phyloP scores from a whole-genome alignment of 2,329 filamentous ascomycete genomes.

The Trichothecium roseum region DNA sequence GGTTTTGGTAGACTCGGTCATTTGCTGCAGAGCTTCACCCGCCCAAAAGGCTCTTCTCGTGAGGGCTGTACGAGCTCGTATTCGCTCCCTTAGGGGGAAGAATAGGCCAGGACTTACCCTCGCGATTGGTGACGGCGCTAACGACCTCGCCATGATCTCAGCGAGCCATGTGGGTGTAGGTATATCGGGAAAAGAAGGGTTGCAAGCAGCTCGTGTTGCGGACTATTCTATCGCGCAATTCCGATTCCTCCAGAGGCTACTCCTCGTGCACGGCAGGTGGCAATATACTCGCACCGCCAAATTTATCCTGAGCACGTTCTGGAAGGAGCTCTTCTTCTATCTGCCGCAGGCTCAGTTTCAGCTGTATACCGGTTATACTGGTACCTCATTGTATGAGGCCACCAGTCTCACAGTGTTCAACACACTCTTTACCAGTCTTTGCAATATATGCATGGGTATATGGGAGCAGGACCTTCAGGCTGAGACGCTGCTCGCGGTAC shows the following conservation, averaged over 20 bases:
- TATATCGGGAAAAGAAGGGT: conserved; percentile 82
- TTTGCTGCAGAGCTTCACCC: conserved; percentile 85
- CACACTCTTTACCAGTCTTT: conserved; percentile 82
- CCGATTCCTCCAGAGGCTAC: conserved; percentile 71
- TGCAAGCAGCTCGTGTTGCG: conserved; percentile 81
- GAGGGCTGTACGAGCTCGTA: conserved; percentile 62
- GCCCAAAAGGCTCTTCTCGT: conserved; percentile 88
- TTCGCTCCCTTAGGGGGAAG: conserved; percentile 42
- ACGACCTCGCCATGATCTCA: conserved; percentile 94
- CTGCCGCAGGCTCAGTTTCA: conserved; percentile 78
- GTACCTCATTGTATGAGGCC: conserved; percentile 81
- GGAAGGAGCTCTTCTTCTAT: conserved; percentile 81
- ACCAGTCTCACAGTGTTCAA: conserved; percentile 89
- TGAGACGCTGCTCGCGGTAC: conserved; percentile 80
- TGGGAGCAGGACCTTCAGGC: conserved; percentile 84
- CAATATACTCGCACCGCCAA: conserved; percentile 83
- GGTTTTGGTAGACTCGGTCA: conserved; percentile 74
- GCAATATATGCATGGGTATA: conserved; percentile 80
- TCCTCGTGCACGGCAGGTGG: conserved; percentile 82
- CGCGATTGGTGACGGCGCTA: conserved; percentile 87
- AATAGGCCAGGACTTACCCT: conserved; percentile 57
- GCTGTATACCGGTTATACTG: conserved; percentile 75
- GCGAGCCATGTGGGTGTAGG: conserved; percentile 78
- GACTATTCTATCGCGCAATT: conserved; percentile 93
- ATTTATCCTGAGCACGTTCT: conserved; percentile 84